Evolutionary conservation across 2,329 filamentous ascomycete species (phyloP).

Genomic region (Didymella segeticola): DNA sequence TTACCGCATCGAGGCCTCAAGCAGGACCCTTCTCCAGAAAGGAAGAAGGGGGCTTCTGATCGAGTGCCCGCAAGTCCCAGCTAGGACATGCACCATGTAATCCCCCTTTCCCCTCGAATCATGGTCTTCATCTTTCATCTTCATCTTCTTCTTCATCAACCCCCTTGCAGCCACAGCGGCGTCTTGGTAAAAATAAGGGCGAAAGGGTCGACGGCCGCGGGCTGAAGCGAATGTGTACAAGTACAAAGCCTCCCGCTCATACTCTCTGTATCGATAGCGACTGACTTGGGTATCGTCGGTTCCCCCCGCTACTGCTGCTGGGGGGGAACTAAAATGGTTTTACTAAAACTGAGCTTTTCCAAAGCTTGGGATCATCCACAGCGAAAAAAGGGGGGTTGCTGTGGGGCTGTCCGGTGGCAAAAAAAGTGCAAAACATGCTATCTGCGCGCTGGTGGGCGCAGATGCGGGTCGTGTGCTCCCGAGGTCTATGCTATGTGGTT

Average conservation of each 20-base stretch:
- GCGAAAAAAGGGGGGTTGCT: conserved; percentile 15
- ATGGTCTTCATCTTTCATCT: too few species aligned
- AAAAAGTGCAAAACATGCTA: conserved; percentile 16
- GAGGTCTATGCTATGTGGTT: conserved; percentile 18
- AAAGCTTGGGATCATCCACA: conserved; percentile 17
- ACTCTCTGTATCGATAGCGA: conserved; percentile 19
- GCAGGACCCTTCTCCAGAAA: conserved; percentile 15
- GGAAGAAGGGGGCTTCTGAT: conserved; percentile 11
- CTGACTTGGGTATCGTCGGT: conserved; percentile 21
- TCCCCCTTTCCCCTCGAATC: too few species aligned
- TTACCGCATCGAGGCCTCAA: conserved; percentile 20
- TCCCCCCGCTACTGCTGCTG: background rate
- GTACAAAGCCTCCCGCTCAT: conserved; percentile 26
- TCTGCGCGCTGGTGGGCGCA: conserved; percentile 7
- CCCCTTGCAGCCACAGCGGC: conserved; percentile 30
- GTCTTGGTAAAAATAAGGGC: too few species aligned
- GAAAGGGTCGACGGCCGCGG: conserved; percentile 29
- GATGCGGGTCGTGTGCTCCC: conserved; percentile 11
- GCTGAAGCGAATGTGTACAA: conserved; percentile 42
- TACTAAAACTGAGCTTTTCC: conserved; percentile 15
- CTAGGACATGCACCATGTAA: conserved; percentile 9
- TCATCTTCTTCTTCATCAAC: conserved; percentile 8
- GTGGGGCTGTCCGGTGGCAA: conserved; percentile 22
- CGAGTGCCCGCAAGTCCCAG: conserved; percentile 2
- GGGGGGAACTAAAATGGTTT: conserved; percentile 11